Evolutionary conservation across 2,329 filamentous ascomycete species (phyloP).

Genomic region (Raffaelea ambrosiae): DNA sequence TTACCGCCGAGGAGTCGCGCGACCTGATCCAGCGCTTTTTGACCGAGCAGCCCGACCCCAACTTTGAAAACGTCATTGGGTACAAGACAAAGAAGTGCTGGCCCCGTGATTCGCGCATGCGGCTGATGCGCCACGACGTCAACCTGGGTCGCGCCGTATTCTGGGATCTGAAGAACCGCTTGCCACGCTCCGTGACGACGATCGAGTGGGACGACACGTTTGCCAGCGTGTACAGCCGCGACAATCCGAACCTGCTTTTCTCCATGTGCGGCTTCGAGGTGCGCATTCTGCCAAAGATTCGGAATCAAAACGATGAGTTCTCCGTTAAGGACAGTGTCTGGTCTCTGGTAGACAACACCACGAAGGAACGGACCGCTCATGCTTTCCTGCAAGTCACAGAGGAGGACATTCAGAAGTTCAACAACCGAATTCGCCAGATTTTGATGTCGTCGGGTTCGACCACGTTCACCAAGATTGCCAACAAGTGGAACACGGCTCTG

Average conservation of each 20-base stretch:
- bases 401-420: slow-evolving; percentile 97
- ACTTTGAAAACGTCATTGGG: slow-evolving; percentile 98
- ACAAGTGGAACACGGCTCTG: slow-evolving; percentile 98
- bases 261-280: slow-evolving; percentile 99
- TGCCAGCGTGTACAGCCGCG: slow-evolving; percentile 92
- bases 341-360: slow-evolving; percentile 93
- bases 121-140: slow-evolving; percentile 96
- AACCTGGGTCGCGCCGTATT: slow-evolving; percentile 96
- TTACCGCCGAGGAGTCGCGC: slow-evolving; percentile 85
- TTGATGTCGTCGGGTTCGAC: slow-evolving; percentile 99
- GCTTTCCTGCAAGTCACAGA: slow-evolving; percentile 97
- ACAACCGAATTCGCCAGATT: slow-evolving; percentile 96
- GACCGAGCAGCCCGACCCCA: slow-evolving; percentile 95
- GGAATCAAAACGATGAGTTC: slow-evolving; percentile 94
- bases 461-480: slow-evolving; percentile 98
- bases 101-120: slow-evolving; percentile 96
- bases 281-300: slow-evolving; percentile 86
- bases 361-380: slow-evolving; percentile 93
- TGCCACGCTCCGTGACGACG: slow-evolving; percentile 89
- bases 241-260: slow-evolving; percentile 95
- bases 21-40: slow-evolving; percentile 96
- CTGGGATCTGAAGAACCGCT: slow-evolving; percentile 96
- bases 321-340: slow-evolving; percentile 96
- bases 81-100: slow-evolving; percentile 99
- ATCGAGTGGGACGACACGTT: slow-evolving; percentile 99